Conservation (phyloP, 1,284 basidiomycete genomes). For the Puccinia polysora region DNA sequence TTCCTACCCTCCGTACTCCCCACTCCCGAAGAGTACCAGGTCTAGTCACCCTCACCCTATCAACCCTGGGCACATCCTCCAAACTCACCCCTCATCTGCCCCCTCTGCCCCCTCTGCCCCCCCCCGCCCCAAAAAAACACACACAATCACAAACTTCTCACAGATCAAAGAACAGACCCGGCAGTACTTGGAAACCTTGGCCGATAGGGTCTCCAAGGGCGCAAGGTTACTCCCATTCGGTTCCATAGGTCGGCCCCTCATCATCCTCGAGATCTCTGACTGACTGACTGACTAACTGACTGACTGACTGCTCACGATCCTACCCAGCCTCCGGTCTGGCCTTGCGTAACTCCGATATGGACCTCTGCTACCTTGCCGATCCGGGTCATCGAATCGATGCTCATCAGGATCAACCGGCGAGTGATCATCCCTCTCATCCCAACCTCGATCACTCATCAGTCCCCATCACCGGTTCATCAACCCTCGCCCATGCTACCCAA, state of each 20-base stretch:
- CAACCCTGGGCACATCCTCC: not conserved
- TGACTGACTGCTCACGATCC: conserved; percentile 77
- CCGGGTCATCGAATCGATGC: conserved; percentile 49
- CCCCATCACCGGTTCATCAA: conserved; percentile 34
- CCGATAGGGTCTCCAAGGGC: conserved; percentile 86
- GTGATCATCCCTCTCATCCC: not conserved
- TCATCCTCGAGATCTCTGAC: not conserved
- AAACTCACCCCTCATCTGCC: not conserved
- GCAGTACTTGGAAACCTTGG: conserved; percentile 86
- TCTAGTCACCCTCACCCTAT: not conserved
- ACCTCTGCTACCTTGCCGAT: conserved; percentile 91
- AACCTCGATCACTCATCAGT: conserved; percentile 36
- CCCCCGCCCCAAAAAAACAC: not conserved
- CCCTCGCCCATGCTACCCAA: conserved; percentile 2
- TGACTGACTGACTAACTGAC: conserved; percentile 55
- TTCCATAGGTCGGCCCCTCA: conserved; percentile 55
- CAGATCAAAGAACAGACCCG: conserved; percentile 86
- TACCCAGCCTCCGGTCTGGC: conserved; percentile 16
- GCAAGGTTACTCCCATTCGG: conserved; percentile 89
- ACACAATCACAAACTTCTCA: too few species aligned
- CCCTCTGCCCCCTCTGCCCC: not conserved
- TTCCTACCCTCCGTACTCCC: conserved; percentile 82
- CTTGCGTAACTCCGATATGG: conserved; percentile 70
- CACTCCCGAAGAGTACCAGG: conserved; percentile 77
- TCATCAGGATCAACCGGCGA: not conserved